A percentile compares a stretch with the other conserved stretches of the same genome.
phyloP scores from a whole-genome alignment of 2,329 filamentous ascomycete genomes.

The Microascus cirrosus region DNA sequence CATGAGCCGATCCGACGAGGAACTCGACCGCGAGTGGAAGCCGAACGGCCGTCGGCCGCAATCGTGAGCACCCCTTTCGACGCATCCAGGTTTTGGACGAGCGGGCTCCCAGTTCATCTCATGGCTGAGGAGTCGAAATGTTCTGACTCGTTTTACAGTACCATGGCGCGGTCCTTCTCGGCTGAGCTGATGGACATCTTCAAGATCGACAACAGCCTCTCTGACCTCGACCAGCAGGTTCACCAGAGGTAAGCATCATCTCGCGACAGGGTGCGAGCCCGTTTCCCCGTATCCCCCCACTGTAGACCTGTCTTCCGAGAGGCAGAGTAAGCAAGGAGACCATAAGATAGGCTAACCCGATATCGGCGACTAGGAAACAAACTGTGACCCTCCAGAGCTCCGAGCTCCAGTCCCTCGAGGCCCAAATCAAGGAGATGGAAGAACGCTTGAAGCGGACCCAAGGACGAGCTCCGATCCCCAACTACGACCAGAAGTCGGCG shows the following conservation, averaged over 20 bases:
- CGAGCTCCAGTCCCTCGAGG: constrained; percentile 80
- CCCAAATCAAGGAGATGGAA: constrained; percentile 75
- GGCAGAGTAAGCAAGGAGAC: neutral
- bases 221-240: constrained; percentile 63
- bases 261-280: neutral
- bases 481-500: constrained; percentile 4
- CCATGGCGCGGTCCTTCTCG: constrained; percentile 79
- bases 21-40: constrained; percentile 70
- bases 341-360: neutral
- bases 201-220: constrained; percentile 68
- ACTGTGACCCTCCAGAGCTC: constrained; percentile 61
- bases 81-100: neutral
- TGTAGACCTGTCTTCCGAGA: constrained; percentile 5
- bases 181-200: constrained; percentile 81
- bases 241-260: constrained; percentile 56
- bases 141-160: constrained; percentile 38
- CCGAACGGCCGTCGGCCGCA: constrained; percentile 67
- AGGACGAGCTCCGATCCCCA: neutral
- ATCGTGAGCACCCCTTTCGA: constrained; percentile 52
- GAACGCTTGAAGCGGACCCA: constrained; percentile 47
- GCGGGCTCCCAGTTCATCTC: neutral
- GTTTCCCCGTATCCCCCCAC: neutral
- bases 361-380: constrained; percentile 54
- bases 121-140: neutral
- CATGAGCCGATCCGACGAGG: constrained; percentile 43